These are phyloP conservation scores for Thinopyrum elongatum DNA, from an alignment of 176 grass and related monocot species.

Conservation along the genomic window DNA sequence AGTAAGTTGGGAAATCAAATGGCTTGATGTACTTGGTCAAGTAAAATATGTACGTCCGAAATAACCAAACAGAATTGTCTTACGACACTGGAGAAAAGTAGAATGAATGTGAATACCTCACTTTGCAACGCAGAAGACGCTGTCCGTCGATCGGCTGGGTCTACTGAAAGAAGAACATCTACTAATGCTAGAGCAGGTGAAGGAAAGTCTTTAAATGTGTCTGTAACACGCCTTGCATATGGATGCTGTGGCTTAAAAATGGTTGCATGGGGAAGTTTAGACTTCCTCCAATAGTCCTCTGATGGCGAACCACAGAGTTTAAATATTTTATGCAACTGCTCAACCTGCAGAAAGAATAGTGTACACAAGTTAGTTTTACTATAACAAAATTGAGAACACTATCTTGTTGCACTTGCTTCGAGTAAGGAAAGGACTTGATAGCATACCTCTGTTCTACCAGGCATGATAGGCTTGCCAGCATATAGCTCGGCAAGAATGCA, in stretches of 20 bases:
- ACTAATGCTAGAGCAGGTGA: constrained; percentile 60
- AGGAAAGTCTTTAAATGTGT: constrained; percentile 97
- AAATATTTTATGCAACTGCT: constrained; percentile 99
- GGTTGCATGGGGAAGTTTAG: constrained; percentile 94
- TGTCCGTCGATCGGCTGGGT: constrained; percentile 85
- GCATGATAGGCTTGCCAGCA: constrained; percentile 99
- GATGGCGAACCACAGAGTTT: constrained; percentile 97
- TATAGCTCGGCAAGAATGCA: constrained; percentile 99
- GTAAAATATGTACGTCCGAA: not conserved
- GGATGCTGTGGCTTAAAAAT: constrained; percentile 98
- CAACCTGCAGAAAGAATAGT: constrained; percentile 71
- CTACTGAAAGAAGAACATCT: constrained; percentile 94
- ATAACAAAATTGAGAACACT: not conserved
- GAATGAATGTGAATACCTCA: constrained; percentile 51
- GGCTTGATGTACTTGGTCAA: not conserved
- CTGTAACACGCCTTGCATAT: constrained; percentile 70
- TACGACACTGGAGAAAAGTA: not conserved
- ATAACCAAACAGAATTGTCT: constrained; percentile 5
- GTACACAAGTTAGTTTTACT: constrained; percentile 20
- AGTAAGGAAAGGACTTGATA: constrained; percentile 17
- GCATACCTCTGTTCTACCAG: constrained; percentile 92
- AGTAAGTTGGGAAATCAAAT: constrained; percentile 3
- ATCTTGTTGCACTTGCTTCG: not conserved
- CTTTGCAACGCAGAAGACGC: constrained; percentile 70
- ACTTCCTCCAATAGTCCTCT: constrained; percentile 96